Conservation (phyloP, 176 grass and related monocot species). For the Lolium multiflorum region DNA sequence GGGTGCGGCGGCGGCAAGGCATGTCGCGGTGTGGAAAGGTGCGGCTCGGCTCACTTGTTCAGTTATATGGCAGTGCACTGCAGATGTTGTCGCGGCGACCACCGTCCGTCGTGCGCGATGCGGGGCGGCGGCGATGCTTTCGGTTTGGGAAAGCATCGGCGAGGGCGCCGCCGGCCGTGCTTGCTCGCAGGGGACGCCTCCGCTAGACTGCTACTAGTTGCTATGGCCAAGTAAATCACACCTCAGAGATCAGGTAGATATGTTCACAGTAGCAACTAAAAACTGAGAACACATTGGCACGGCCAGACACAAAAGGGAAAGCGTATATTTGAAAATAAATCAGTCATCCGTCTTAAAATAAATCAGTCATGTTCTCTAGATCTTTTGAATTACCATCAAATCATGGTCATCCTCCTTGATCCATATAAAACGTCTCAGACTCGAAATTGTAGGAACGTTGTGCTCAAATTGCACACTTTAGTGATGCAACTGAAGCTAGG, state of each 20-base stretch:
- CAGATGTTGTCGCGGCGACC: neutral
- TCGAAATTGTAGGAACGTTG: neutral
- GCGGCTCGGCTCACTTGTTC: neutral
- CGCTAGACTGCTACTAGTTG: neutral
- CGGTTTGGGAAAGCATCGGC: neutral
- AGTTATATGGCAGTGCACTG: neutral
- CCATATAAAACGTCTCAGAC: neutral
- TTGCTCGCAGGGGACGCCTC: neutral
- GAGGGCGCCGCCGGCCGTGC: neutral
- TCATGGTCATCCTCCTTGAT: neutral
- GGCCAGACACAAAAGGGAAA: too few relatives aligned
- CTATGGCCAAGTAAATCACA: neutral
- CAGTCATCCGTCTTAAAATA: too few relatives aligned
- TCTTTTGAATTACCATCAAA: neutral
- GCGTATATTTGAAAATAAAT: neutral
- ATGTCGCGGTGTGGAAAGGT: conserved; percentile 8
- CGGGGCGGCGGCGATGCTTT: neutral
- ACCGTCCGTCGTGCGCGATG: neutral
- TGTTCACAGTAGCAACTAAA: too few relatives aligned
- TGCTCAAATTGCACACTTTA: neutral
- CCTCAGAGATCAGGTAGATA: neutral
- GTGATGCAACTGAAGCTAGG: too few relatives aligned
- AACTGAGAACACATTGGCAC: too few relatives aligned
- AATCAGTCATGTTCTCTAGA: neutral
- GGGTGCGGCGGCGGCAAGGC: conserved; percentile 34